Percentiles rank a stretch among this genome's conserved stretches.
Conservation (phyloP, 768 basidiomycete species). For the Tubosaeta brunneosetosa region DNA sequence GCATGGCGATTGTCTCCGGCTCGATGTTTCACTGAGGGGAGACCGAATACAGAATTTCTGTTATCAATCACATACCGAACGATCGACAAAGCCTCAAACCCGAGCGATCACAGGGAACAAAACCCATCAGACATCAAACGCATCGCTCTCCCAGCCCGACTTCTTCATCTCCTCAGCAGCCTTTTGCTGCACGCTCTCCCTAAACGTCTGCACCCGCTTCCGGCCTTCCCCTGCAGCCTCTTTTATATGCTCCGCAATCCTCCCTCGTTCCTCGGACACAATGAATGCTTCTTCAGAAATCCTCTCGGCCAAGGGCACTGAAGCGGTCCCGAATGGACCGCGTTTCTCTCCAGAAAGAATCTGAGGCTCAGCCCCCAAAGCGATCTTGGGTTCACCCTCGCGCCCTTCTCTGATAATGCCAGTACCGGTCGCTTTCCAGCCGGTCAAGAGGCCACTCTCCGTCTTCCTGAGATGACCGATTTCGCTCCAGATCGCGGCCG, state of each 20-base stretch:
- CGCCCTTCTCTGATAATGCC: constrained; percentile 55
- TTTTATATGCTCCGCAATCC: constrained; percentile 33
- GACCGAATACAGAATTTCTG: too few relatives aligned
- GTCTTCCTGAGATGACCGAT: constrained; percentile 49
- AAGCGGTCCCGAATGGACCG: constrained; percentile 56
- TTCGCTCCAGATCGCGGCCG: constrained; percentile 69
- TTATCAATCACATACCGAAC: neutral
- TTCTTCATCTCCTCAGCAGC: constrained; percentile 32
- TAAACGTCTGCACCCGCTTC: constrained; percentile 39
- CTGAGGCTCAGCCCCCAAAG: constrained; percentile 72
- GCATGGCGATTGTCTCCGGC: too few relatives aligned
- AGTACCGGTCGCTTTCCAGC: constrained; percentile 55
- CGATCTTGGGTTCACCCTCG: constrained; percentile 38
- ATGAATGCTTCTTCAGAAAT: neutral
- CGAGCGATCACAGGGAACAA: too few relatives aligned
- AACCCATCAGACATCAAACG: constrained; percentile 36
- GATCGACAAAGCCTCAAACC: neutral
- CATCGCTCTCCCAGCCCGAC: constrained; percentile 46
- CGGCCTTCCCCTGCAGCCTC: constrained; percentile 32
- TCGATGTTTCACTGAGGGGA: too few relatives aligned
- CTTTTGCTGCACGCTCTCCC: constrained; percentile 41
- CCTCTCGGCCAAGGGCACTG: constrained; percentile 31
- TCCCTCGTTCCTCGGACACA: neutral
- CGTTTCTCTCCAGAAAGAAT: constrained; percentile 62
- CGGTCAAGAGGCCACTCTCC: constrained; percentile 34